Conservation (phyloP, 805 yeast genomes). For the Starmerella gropengiesseri region DNA sequence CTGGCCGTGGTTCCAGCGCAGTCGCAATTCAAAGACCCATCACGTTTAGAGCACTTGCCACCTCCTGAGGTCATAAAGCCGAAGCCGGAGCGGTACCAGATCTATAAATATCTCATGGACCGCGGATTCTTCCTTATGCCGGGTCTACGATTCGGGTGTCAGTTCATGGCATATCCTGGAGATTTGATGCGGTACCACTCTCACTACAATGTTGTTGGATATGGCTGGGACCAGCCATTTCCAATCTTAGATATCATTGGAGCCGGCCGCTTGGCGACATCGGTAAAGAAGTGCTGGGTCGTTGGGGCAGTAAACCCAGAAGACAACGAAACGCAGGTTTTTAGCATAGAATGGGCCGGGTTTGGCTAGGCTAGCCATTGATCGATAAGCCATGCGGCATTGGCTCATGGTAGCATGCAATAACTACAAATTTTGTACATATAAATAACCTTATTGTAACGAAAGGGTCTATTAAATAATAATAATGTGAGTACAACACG, state of each 20-base stretch:
- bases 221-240: constrained; percentile 41
- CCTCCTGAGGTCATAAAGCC: constrained; percentile 4
- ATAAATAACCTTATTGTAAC: no score
- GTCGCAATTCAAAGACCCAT: neutral
- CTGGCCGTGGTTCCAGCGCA: constrained; percentile 5
- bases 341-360: constrained; percentile 92
- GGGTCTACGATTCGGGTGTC: constrained; percentile 85
- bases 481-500: neutral
- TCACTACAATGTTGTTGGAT: constrained; percentile 57
- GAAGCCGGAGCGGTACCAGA: constrained; percentile 22
- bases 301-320: constrained; percentile 30
- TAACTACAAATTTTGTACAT: no score
- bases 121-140: constrained; percentile 55
- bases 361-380: constrained; percentile 47
- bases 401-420: neutral
- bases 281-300: constrained; percentile 79
- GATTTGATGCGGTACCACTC: constrained; percentile 88
- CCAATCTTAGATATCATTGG: constrained; percentile 52
- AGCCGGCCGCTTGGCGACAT: constrained; percentile 87
- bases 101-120: constrained; percentile 36
- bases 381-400: neutral
- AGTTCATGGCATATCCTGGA: constrained; percentile 83
- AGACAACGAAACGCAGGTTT: constrained; percentile 32
- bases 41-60: neutral
- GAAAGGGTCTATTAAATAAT: neutral